Evolutionary conservation across 306 rosid species (phyloP).

Genomic region (Vigna trinervia): DNA sequence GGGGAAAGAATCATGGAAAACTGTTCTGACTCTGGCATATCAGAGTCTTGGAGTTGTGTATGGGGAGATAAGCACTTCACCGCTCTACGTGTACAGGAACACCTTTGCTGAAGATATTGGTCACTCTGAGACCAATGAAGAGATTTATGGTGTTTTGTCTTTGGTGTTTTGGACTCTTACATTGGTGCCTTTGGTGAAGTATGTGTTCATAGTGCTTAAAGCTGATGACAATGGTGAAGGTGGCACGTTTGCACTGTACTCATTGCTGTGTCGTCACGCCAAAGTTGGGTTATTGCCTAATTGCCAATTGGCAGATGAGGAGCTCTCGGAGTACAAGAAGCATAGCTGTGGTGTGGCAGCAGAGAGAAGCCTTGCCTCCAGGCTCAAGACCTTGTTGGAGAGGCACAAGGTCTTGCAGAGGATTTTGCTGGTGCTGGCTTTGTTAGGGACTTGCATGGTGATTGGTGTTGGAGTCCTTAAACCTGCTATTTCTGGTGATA

Average conservation of each 20-base stretch:
- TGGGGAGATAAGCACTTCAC: conserved; percentile 96
- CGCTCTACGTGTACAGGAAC: conserved; percentile 83
- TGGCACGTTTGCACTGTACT: conserved; percentile 95
- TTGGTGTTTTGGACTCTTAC: conserved; percentile 95
- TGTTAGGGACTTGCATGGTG: conserved; percentile 95
- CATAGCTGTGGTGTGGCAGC: conserved; percentile 35
- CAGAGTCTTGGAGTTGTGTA: conserved; percentile 97
- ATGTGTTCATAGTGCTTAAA: conserved; percentile 83
- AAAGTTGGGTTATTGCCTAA: conserved; percentile 76
- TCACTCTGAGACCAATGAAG: conserved; percentile 72
- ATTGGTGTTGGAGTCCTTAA: conserved; percentile 96
- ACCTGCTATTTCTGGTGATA: conserved; percentile 87
- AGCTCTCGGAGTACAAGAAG: conserved; percentile 72
- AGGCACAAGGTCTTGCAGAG: conserved; percentile 75
- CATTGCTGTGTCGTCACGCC: conserved; percentile 89
- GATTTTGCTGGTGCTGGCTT: conserved; percentile 81
- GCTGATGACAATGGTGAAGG: conserved; percentile 99
- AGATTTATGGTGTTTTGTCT: conserved; percentile 88
- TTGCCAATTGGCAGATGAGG: conserved; percentile 78
- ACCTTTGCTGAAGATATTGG: conserved; percentile 75
- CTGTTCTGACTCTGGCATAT: conserved; percentile 81
- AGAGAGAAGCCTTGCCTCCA: conserved; percentile 51
- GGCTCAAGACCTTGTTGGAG: conserved; percentile 69
- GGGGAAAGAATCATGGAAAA: conserved; percentile 82
- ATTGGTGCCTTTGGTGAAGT: conserved; percentile 79